A percentile compares a stretch with the other conserved stretches of the same genome.
These are phyloP conservation scores for Phytophthora boehmeriae DNA, from an alignment of 352 stramenopile genomes.

Conservation along the genomic window DNA sequence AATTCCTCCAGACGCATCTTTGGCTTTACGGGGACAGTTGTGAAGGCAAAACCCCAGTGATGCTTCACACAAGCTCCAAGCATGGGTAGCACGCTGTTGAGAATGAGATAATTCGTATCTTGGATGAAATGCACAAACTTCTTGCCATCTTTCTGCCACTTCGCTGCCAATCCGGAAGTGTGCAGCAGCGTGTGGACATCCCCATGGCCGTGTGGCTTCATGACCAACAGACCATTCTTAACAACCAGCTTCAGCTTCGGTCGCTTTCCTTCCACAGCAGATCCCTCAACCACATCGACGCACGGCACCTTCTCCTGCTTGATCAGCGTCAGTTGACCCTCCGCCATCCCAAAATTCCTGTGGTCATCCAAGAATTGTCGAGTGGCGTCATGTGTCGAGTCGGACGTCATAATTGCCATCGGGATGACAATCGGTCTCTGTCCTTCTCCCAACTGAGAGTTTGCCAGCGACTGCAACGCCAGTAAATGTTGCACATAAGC, in stretches of 20 bases:
- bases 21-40: constrained; percentile 94
- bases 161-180: constrained; percentile 63
- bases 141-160: constrained; percentile 83
- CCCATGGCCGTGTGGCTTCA: constrained; percentile 98
- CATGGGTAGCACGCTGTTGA: constrained; percentile 90
- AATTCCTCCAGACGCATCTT: constrained; percentile 85
- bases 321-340: constrained; percentile 93
- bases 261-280: constrained; percentile 34
- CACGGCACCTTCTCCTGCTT: constrained; percentile 98
- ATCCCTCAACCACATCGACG: constrained; percentile 47
- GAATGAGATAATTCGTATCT: constrained; percentile 97
- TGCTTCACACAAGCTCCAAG: constrained; percentile 89
- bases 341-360: constrained; percentile 94
- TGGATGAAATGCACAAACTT: constrained; percentile 96
- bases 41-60: constrained; percentile 93
- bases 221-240: constrained; percentile 61
- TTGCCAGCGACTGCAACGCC: constrained; percentile 79
- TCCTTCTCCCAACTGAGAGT: constrained; percentile 3
- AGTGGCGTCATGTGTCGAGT: constrained; percentile 95
- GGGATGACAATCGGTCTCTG: constrained; percentile 64
- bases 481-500: constrained; percentile 95
- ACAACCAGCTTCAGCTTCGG: constrained; percentile 84
- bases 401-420: constrained; percentile 98
- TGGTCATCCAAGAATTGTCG: constrained; percentile 89
- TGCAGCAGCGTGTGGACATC: constrained; percentile 97